These are phyloP conservation scores for Pelargonium citronellum DNA, from an alignment of 441 rosid genomes.

Conservation along the genomic window DNA sequence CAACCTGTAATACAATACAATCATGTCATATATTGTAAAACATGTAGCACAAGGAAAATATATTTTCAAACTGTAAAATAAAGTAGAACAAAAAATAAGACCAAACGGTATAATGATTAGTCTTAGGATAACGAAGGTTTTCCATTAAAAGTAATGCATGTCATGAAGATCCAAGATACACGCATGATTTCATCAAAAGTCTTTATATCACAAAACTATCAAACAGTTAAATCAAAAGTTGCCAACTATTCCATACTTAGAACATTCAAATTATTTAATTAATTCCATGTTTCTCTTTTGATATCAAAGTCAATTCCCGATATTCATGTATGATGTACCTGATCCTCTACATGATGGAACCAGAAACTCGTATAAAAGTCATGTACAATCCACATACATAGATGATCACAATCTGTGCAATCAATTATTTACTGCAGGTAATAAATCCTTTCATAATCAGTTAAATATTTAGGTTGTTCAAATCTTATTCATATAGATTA, in stretches of 20 bases:
- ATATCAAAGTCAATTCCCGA: too few species aligned
- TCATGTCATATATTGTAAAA: background rate
- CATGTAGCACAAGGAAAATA: background rate
- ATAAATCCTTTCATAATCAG: too few species aligned
- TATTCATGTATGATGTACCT: too few species aligned
- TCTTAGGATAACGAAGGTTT: background rate
- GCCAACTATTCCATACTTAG: background rate
- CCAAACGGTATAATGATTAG: background rate
- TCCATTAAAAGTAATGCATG: background rate
- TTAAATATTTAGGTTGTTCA: too few species aligned
- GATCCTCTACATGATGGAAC: too few species aligned
- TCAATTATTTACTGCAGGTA: too few species aligned
- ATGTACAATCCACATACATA: too few species aligned
- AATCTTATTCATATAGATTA: too few species aligned
- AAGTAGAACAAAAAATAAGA: background rate
- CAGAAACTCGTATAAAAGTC: too few species aligned
- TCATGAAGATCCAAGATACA: background rate
- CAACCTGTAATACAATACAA: slow-evolving; percentile 40
- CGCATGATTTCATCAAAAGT: background rate
- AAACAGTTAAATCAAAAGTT: background rate
- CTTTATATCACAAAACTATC: background rate
- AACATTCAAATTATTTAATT: too few species aligned
- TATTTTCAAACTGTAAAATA: background rate
- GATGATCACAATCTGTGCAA: too few species aligned
- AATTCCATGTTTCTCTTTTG: too few species aligned